These are phyloP conservation scores for Phytophthora pisi DNA, from an alignment of 352 stramenopile genomes.

Conservation along the genomic window DNA sequence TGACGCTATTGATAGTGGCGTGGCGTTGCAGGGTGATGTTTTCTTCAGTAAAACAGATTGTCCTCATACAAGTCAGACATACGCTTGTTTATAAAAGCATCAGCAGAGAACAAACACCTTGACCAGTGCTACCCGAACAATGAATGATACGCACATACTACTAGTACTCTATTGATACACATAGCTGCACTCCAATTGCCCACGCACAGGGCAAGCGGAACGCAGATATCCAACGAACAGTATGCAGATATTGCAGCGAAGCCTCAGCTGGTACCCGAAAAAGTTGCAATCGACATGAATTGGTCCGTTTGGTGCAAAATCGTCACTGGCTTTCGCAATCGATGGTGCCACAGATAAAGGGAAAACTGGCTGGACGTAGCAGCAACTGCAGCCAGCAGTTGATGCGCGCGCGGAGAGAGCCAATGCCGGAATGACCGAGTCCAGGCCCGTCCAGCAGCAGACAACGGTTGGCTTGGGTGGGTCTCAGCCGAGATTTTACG, in stretches of 20 bases:
- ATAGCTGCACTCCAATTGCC: neutral
- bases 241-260: slow-evolving; percentile 35
- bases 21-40: slow-evolving; percentile 8
- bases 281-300: slow-evolving; percentile 92
- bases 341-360: slow-evolving; percentile 1
- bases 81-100: slow-evolving; percentile 85
- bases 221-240: slow-evolving; percentile 8
- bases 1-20: neutral
- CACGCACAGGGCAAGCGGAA: neutral
- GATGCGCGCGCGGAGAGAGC: neutral
- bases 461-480: neutral
- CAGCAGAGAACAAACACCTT: slow-evolving; percentile 44
- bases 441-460: neutral
- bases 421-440: slow-evolving; percentile 29
- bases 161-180: slow-evolving; percentile 5
- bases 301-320: slow-evolving; percentile 83
- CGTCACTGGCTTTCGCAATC: slow-evolving; percentile 65
- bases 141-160: neutral
- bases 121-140: neutral
- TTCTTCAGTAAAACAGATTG: slow-evolving; percentile 61
- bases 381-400: too few relatives aligned
- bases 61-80: slow-evolving; percentile 87
- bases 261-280: slow-evolving; percentile 91
- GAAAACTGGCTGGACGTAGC: neutral
- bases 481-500: too few relatives aligned